These are phyloP conservation scores for Plasmodium fragile DNA, from an alignment of 169 alveolate genomes.

Conservation along the genomic window DNA sequence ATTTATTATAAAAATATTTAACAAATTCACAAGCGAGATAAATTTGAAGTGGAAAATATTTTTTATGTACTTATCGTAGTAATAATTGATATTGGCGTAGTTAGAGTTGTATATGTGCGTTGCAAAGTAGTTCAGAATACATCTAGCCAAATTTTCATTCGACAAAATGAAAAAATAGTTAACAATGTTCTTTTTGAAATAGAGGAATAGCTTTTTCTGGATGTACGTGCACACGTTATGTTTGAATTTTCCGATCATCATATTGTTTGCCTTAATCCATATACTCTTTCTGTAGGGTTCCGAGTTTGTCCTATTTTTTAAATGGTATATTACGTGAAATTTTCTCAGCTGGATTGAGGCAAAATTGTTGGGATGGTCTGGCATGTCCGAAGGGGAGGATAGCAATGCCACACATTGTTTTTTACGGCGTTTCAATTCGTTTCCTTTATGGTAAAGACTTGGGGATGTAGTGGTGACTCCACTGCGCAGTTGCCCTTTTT, in stretches of 20 bases:
- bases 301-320: conserved; percentile 50
- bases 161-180: conserved; percentile 53
- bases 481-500: not conserved
- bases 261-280: conserved; percentile 42
- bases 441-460: not conserved
- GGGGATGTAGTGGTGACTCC: not conserved
- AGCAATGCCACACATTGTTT: not conserved
- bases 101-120: conserved; percentile 66
- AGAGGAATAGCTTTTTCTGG: conserved; percentile 47
- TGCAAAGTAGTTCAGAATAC: conserved; percentile 38
- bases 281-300: conserved; percentile 38
- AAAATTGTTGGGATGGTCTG: not conserved
- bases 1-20: conserved; percentile 53
- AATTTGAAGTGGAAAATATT: conserved; percentile 47
- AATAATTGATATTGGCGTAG: conserved; percentile 64
- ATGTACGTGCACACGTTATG: conserved; percentile 26
- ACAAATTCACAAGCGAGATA: conserved; percentile 53
- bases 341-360: conserved; percentile 32
- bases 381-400: not conserved
- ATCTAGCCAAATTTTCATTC: conserved; percentile 63
- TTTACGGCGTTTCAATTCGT: not conserved
- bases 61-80: conserved; percentile 58
- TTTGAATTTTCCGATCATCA: conserved; percentile 44
- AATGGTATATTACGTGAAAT: conserved; percentile 32
- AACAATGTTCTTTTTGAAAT: conserved; percentile 60